Evolutionary conservation across 768 basidiomycete species (phyloP).

Genomic region (Daedaleopsis nitida): DNA sequence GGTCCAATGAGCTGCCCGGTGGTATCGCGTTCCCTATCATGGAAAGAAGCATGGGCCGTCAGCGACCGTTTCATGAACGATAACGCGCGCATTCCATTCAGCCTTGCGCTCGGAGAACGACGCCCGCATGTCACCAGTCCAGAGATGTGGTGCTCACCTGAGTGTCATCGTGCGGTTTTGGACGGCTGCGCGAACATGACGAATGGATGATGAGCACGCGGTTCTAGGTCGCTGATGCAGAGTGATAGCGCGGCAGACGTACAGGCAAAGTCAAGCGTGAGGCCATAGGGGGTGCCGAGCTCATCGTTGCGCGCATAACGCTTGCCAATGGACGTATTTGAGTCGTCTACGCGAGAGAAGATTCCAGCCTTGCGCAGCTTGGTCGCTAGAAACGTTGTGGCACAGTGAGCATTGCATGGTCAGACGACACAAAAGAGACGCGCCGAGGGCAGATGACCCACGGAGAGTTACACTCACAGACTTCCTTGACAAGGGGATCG

Average conservation of each 20-base stretch:
- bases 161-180: conserved; percentile 94
- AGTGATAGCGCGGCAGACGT: conserved; percentile 31
- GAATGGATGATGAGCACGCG: neutral
- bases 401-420: conserved; percentile 1
- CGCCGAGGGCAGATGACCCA: conserved; percentile 13
- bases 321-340: conserved; percentile 92
- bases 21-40: conserved; percentile 85
- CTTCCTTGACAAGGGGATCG: conserved; percentile 79
- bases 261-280: conserved; percentile 96
- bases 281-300: conserved; percentile 94
- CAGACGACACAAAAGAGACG: conserved; percentile 3
- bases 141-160: conserved; percentile 57
- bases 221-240: neutral
- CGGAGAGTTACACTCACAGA: conserved; percentile 66
- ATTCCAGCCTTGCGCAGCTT: conserved; percentile 89
- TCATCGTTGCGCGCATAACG: conserved; percentile 98
- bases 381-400: conserved; percentile 55
- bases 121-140: conserved; percentile 6
- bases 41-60: conserved; percentile 9
- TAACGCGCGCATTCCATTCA: neutral
- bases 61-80: neutral
- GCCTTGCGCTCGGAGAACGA: neutral
- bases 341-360: conserved; percentile 94
- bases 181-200: conserved; percentile 55
- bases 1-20: conserved; percentile 89